Base-by-base conservation (phyloP, 352 stramenopile genomes). In the Thraustochytrium striatum region DNA sequence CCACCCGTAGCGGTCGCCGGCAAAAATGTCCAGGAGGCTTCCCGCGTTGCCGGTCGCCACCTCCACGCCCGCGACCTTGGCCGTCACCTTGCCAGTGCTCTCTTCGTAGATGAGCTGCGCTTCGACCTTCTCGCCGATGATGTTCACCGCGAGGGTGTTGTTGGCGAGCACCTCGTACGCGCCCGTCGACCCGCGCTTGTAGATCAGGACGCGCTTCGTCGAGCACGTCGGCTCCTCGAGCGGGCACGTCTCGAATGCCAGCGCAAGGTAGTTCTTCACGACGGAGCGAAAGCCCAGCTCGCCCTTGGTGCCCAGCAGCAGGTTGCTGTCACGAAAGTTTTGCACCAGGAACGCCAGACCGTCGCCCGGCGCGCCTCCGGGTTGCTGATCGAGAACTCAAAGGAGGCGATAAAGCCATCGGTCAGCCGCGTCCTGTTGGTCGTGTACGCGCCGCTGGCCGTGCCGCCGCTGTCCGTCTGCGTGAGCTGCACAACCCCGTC, bases 311-410 rank as follows among this genome's bases (percentile, higher is more conserved):
- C 16, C 19, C 16, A 57, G 16, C 28, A 57, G 16, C 19, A 21
- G 16, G 57, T 68, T n/a, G 47, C 25, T 21, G 47, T 16, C 25
- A 21, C 47, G 47, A 25, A 21, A 55, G 57, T 68, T 68, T 57
- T 68, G 57, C 57, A 52, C 57, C 36, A 68, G 13, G 57, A 68
- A 68, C 16, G 19, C 57, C 16, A 68, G 19, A 59, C 57, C 57
- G 36, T 68, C 57, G 16, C 28, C 30, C 19, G 30, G 16, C 30
- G 13, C 57, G n/a, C n/a, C n/a, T n/a, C n/a, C n/a, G n/a, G n/a
- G n/a, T n/a, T n/a, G 57, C 16, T 57, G 36, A 59, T 59, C 19
- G 30, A 30, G 33, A 68, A 68, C 16, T 30, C 30, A 57, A 68
- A 30, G 16, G 16, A 19, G 30, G 57, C 57, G 28, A 68, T 59